These are phyloP conservation scores for Solidago caesia DNA, from an alignment of 129 eudicot genomes.

Conservation along the genomic window DNA sequence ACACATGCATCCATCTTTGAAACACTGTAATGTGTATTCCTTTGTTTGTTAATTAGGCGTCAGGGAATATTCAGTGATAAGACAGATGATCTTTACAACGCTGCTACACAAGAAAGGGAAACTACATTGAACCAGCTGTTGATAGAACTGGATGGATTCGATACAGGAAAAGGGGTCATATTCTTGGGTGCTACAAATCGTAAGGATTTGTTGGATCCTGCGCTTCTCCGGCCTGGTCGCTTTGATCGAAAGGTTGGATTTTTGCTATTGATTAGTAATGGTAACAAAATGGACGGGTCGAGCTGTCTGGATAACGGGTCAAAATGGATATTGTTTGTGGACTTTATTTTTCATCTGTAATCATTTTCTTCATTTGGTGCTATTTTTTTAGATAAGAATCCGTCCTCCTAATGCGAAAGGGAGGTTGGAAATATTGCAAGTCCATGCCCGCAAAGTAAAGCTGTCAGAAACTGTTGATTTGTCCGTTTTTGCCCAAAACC, in stretches of 20 bases:
- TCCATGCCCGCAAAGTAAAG: conserved; percentile 87
- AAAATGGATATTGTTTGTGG: not conserved
- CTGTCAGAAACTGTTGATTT: conserved; percentile 82
- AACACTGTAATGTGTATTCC: not conserved
- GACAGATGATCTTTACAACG: conserved; percentile 61
- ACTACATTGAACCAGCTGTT: conserved; percentile 90
- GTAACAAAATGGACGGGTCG: not conserved
- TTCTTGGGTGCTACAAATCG: conserved; percentile 93
- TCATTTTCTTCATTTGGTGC: conserved; percentile 10
- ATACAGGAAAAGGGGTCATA: conserved; percentile 92
- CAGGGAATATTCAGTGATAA: conserved; percentile 61
- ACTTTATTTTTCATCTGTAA: not conserved
- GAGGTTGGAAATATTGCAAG: conserved; percentile 77
- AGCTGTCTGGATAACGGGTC: not conserved
- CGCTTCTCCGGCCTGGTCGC: conserved; percentile 98
- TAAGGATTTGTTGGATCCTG: conserved; percentile 89
- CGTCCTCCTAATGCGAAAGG: conserved; percentile 96
- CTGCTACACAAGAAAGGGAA: conserved; percentile 94
- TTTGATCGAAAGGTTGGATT: conserved; percentile 87
- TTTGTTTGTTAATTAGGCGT: conserved; percentile 54
- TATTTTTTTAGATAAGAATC: conserved; percentile 55
- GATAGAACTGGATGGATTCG: conserved; percentile 98
- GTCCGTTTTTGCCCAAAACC: conserved; percentile 67
- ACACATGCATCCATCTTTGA: not conserved
- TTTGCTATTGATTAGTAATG: conserved; percentile 2